phyloP scores from a whole-genome alignment of 2,329 filamentous ascomycete species.

The Gnomoniopsis sp. region DNA sequence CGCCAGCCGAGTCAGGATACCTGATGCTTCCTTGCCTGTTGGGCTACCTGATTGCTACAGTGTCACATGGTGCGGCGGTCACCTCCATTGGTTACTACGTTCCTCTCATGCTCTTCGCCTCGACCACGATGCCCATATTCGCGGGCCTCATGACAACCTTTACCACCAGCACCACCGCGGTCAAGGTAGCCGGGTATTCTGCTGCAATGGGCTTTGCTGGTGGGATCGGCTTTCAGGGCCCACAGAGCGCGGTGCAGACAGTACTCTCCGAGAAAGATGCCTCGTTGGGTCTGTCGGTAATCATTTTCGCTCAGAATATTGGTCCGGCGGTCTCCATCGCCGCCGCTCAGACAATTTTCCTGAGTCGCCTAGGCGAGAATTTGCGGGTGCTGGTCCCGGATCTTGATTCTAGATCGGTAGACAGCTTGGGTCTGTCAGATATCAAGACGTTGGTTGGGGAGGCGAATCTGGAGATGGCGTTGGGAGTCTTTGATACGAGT shows the following conservation, averaged over 20 bases:
- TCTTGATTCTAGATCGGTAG: background rate
- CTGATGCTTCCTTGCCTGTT: constrained; percentile 34
- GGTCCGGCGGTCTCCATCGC: constrained; percentile 40
- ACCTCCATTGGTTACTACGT: constrained; percentile 26
- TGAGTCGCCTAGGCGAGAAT: constrained; percentile 26
- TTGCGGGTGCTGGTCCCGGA: constrained; percentile 9
- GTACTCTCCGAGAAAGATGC: background rate
- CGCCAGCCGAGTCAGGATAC: constrained; percentile 30
- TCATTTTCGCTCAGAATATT: constrained; percentile 33
- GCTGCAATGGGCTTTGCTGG: constrained; percentile 3
- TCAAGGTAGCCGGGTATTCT: constrained; percentile 12
- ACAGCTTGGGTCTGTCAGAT: constrained; percentile 9
- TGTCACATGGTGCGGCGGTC: constrained; percentile 31
- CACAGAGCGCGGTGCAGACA: constrained; percentile 13
- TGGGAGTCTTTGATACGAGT: constrained; percentile 9
- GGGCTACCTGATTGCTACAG: constrained; percentile 31
- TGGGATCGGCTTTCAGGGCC: constrained; percentile 10
- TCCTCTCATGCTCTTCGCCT: constrained; percentile 12
- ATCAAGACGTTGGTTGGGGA: constrained; percentile 6
- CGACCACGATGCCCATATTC: constrained; percentile 12
- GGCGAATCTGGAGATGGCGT: background rate
- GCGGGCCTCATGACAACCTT: constrained; percentile 12
- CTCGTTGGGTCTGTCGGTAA: background rate
- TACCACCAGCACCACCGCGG: background rate
- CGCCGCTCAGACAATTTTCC: constrained; percentile 34